Base-by-base conservation (phyloP, 371 early-diverging fungal genomes). In the Smittium culicis region DNA sequence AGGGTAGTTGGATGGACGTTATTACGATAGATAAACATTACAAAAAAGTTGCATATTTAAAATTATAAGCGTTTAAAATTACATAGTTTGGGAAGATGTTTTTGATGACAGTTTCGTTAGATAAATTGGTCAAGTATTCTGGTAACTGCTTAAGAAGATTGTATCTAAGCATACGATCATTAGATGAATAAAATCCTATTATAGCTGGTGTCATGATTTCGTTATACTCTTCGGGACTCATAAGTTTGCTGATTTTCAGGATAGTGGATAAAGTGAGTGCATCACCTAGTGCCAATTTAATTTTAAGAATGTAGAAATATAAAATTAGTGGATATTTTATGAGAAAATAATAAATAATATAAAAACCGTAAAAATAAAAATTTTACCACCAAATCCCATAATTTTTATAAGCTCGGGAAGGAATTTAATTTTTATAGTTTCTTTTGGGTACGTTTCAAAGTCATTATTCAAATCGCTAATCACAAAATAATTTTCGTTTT, bases 371-470 rank as follows among this genome's bases (percentile, higher is more conserved):
- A n/a, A n/a, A n/a, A n/a, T n/a, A n/a, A n/a, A n/a, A n/a, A n/a
- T n/a, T n/a, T n/a, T 87, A 55, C 61, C 88, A n/a, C 94, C 97
- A 78, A 86, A 94, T 69, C 94, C 96, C 65, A 95, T 81, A 1
- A 93, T 85, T 34, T 91, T 88, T 34, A 91, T 77, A 30, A 97
- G 80, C 72, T 93, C 94, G 0, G 96, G 96, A 68, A 92, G 73
- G 45, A 92, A 79, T 76, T 95, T 96, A 81, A 89, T 83, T 66
- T 86, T 87, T 67, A 86, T 82, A 74, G 91, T 94, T 33, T 86
- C 84, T n/a, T 74, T 70, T 20, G 95, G 96, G 68, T 90, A 91
- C 11, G 80, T 78, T 28, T 86, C 86, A 27, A 93, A 79, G 80
- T 56, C 45, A 17, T 55, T 11, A 60, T 34, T 55, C 25, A 33